Evolutionary conservation across 2,329 filamentous ascomycete genomes (phyloP).

Genomic region (Hypoxylon sp.): DNA sequence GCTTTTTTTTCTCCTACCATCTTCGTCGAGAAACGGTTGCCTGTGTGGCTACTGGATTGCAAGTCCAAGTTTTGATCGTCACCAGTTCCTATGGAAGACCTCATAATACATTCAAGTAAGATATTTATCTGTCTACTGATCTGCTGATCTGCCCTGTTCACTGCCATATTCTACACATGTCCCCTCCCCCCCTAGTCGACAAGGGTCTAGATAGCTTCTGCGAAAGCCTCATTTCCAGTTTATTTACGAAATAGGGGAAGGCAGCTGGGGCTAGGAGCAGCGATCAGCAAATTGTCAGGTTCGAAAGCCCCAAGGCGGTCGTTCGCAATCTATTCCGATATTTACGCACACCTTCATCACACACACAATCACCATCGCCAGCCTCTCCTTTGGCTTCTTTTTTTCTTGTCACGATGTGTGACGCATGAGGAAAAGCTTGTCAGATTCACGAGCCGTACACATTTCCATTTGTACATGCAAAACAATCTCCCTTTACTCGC

Average conservation of each 20-base stretch:
- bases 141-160: conserved; percentile 31
- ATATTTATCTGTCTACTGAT: conserved; percentile 3
- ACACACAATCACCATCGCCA: conserved; percentile 18
- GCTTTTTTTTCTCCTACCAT: conserved; percentile 13
- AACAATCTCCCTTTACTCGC: conserved; percentile 14
- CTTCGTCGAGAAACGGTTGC: conserved; percentile 10
- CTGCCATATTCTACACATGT: conserved; percentile 25
- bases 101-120: neutral
- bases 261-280: neutral
- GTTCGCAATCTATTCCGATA: conserved; percentile 14
- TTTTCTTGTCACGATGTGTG: conserved; percentile 17
- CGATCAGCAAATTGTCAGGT: conserved; percentile 15
- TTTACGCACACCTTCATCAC: conserved; percentile 13
- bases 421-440: conserved; percentile 25
- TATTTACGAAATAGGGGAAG: conserved; percentile 29
- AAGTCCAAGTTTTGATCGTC: neutral
- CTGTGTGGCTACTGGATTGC: neutral
- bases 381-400: conserved; percentile 8
- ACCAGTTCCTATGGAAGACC: neutral
- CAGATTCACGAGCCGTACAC: conserved; percentile 23
- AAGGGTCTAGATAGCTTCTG: conserved; percentile 24
- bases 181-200: conserved; percentile 26
- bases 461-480: conserved; percentile 27
- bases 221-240: conserved; percentile 27
- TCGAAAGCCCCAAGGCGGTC: conserved; percentile 18